phyloP scores from a whole-genome alignment of 2,329 filamentous ascomycete genomes.

The Stemphylium vesicarium region DNA sequence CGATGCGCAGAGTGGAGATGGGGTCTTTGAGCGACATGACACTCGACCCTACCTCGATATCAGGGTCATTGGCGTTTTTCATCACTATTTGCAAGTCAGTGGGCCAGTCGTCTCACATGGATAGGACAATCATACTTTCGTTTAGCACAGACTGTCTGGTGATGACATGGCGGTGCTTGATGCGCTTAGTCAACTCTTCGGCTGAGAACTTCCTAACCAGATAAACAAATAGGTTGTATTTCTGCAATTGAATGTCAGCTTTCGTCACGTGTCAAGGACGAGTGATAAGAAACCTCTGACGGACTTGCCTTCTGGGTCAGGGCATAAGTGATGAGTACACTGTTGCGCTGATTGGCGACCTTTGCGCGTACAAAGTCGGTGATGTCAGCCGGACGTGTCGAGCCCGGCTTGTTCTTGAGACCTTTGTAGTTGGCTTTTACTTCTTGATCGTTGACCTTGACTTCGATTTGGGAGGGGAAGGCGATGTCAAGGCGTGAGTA shows the following conservation, averaged over 20 bases:
- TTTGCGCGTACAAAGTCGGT: slow-evolving; percentile 76
- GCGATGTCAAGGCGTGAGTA: slow-evolving; percentile 68
- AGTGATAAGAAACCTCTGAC: slow-evolving; percentile 33
- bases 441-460: slow-evolving; percentile 87
- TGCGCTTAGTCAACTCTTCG: slow-evolving; percentile 70
- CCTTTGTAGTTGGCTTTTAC: slow-evolving; percentile 93
- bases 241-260: slow-evolving; percentile 39
- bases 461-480: slow-evolving; percentile 91
- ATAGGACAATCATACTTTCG: slow-evolving; percentile 66
- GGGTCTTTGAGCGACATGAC: slow-evolving; percentile 93
- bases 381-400: slow-evolving; percentile 91
- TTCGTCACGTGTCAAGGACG: background rate
- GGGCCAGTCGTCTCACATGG: background rate
- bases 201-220: slow-evolving; percentile 77
- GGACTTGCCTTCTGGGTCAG: slow-evolving; percentile 79
- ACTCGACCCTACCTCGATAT: slow-evolving; percentile 87
- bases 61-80: slow-evolving; percentile 80
- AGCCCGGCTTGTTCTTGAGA: slow-evolving; percentile 93
- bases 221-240: slow-evolving; percentile 67
- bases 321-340: slow-evolving; percentile 86
- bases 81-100: slow-evolving; percentile 63
- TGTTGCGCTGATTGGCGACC: slow-evolving; percentile 73
- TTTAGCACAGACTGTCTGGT: slow-evolving; percentile 80
- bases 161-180: slow-evolving; percentile 74
- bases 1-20: slow-evolving; percentile 82